Conservation (phyloP, 495 filamentous ascomycete species). For the Copromyces sp. region DNA sequence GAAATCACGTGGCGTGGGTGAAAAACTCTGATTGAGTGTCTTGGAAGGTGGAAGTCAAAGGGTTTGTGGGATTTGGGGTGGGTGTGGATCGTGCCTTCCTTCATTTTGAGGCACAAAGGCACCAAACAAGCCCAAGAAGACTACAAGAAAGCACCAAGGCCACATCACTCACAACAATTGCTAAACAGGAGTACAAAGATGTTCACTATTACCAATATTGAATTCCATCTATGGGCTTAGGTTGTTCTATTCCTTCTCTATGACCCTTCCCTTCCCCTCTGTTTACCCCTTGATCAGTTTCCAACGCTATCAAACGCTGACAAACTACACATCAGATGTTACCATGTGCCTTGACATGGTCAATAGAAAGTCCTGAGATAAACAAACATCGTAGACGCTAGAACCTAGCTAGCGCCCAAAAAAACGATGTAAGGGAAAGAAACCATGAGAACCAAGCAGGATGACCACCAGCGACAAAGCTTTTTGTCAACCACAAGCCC, state of each 20-base stretch:
- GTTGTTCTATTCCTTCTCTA: neutral
- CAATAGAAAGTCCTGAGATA: neutral
- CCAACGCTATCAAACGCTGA: neutral
- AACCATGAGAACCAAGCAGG: neutral
- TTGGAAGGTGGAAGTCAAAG: neutral
- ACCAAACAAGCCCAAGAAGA: neutral
- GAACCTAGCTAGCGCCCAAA: neutral
- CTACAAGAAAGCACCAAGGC: neutral
- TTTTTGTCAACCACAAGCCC: neutral
- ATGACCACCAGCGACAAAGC: neutral
- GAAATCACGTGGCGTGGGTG: too few species aligned
- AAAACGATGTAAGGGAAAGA: neutral
- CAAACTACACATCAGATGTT: neutral
- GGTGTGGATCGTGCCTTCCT: neutral
- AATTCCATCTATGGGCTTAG: neutral
- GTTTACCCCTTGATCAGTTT: neutral
- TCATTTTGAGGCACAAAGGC: too few species aligned
- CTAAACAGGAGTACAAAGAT: neutral
- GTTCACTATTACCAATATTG: neutral
- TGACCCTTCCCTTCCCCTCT: neutral
- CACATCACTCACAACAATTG: neutral
- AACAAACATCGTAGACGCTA: neutral
- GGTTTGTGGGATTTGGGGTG: neutral
- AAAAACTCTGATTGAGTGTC: too few species aligned
- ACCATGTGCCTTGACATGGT: neutral